A percentile compares a stretch with the other conserved stretches of the same genome.
Conservation (phyloP, 345 rosid genomes). For the Turnera subulata region DNA sequence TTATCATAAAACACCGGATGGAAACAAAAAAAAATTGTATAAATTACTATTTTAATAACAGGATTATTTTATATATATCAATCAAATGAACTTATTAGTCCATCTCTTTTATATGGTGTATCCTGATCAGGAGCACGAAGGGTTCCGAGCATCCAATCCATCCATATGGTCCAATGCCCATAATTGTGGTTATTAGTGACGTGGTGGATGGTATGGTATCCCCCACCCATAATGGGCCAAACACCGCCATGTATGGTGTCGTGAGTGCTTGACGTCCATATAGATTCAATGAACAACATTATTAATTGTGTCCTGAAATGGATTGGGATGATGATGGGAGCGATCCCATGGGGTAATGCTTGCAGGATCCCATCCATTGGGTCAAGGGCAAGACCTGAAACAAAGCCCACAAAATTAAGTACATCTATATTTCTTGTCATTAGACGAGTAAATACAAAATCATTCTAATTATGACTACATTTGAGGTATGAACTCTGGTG, state of each 20-base stretch:
- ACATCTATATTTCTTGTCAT: too few species aligned
- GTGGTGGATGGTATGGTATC: conserved; percentile 96
- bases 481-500: too few species aligned
- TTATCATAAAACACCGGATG: too few species aligned
- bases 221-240: conserved; percentile 98
- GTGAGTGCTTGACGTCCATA: conserved; percentile 94
- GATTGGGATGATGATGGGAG: conserved; percentile 67
- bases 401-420: conserved; percentile 4
- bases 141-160: conserved; percentile 98
- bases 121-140: conserved; percentile 68
- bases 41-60: too few species aligned
- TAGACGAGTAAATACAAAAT: too few species aligned
- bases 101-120: conserved; percentile 29
- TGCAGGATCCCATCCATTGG: conserved; percentile 92
- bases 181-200: conserved; percentile 94
- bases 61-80: too few species aligned
- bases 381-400: conserved; percentile 84
- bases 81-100: too few species aligned
- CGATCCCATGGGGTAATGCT: conserved; percentile 78
- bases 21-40: too few species aligned
- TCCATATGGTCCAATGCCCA: conserved; percentile 94
- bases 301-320: conserved; percentile 73
- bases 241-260: conserved; percentile 79
- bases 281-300: conserved; percentile 69
- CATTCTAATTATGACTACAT: too few species aligned